Evolutionary conservation across 495 filamentous ascomycete species (phyloP), one percentile per base, ranked within the genome.

Genomic region (Lophiostoma macrostomum): DNA sequence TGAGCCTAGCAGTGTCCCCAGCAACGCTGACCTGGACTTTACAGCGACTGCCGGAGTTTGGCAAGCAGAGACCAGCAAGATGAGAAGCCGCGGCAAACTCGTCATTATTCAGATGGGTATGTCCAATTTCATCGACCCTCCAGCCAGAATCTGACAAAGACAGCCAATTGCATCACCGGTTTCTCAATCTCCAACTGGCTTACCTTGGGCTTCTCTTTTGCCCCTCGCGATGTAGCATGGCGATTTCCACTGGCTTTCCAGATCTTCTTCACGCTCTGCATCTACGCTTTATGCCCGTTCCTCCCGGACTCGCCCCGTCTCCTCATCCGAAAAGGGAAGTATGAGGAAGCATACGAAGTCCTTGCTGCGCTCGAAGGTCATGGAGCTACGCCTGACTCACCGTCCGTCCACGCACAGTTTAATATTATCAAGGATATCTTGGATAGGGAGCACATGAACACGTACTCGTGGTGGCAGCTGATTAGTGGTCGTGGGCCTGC

Each of bases 371-470:
- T 69, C 1, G 53, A 61, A 41, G 52, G 57, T 28, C 47, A 61
- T 40, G 54, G 61, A 3, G 57, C 47, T 20, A 64, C 50, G 3
- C 14, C 29, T 3, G 47, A 60, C 16, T 57, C 56, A 1, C 45
- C 58, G 4, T 50, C 58, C 10, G 64, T 67, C 1, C 48, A 42
- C 14, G 55, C 64, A 8, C 64, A 67, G 30, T 66, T 63, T 53
- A 58, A 64, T 24, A 54, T 68, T 28, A 69, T 69, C 53, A 66
- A 69, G 36, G 61, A 66, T 28, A 53, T 66, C 43, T 49, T 68
- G 20, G 65, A 68, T 32, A 48, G 53, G 1, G 65, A 68, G 35
- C 56, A 68, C 29, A 46, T 66, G 36, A 56, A 48, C 24, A 60
- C 60, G 4, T 68, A 62, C 55, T 42, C 48, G 18, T 68, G 65